phyloP scores from a whole-genome alignment of 2,329 filamentous ascomycete genomes.

The Teratosphaeria destructans region DNA sequence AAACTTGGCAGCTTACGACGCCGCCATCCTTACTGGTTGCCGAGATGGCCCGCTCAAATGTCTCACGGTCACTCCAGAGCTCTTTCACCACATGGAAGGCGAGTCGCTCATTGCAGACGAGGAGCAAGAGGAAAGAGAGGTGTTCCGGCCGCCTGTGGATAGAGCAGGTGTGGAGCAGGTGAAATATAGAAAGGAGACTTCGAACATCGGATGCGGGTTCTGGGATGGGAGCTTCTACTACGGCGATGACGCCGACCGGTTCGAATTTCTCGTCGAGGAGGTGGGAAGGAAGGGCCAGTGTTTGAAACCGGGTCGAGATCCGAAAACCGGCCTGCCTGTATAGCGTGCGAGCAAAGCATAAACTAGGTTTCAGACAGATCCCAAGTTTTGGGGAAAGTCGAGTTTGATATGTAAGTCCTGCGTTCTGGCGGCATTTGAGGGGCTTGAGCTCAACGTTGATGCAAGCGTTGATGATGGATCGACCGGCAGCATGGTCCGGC shows the following conservation, averaged over 20 bases:
- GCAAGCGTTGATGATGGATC: not conserved
- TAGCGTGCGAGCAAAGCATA: not conserved
- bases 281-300: conserved; percentile 30
- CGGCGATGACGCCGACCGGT: conserved; percentile 19
- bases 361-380: not conserved
- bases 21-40: conserved; percentile 28
- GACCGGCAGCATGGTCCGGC: not conserved
- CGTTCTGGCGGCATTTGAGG: not conserved
- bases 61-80: conserved; percentile 26
- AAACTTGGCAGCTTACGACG: conserved; percentile 28
- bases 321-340: not conserved
- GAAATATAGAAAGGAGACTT: conserved; percentile 14
- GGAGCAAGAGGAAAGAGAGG: conserved; percentile 14
- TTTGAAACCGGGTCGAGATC: conserved; percentile 15
- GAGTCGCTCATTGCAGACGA: conserved; percentile 29
- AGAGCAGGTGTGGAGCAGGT: conserved; percentile 12
- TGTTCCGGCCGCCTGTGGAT: conserved; percentile 19
- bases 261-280: conserved; percentile 27
- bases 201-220: conserved; percentile 30
- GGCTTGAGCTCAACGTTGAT: not conserved
- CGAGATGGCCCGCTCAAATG: conserved; percentile 25
- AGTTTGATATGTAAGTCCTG: not conserved
- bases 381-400: not conserved
- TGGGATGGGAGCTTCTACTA: conserved; percentile 31
- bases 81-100: conserved; percentile 30